phyloP scores from a whole-genome alignment of 345 rosid genomes.

The Bruguiera parviflora region DNA sequence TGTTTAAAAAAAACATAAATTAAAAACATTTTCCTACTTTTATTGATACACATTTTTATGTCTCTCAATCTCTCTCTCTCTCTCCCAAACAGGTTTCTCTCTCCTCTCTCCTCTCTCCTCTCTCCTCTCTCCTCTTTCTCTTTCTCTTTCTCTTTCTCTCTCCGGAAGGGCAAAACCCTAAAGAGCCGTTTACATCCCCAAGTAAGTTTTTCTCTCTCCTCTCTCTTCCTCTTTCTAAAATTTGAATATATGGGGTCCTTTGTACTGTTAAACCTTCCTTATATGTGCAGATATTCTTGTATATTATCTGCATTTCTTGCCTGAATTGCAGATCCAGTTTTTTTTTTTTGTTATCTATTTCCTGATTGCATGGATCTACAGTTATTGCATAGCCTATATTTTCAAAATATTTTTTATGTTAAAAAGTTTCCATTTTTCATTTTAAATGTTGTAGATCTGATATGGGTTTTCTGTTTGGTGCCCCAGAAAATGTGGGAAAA shows the following conservation, averaged over 20 bases:
- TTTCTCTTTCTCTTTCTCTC: conserved; percentile 46
- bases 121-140: conserved; percentile 44
- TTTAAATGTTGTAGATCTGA: background rate
- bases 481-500: background rate
- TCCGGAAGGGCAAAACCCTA: conserved; percentile 85
- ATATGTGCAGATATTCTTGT: conserved; percentile 2
- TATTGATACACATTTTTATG: conserved; percentile 32
- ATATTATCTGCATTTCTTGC: background rate
- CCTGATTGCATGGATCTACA: conserved; percentile 38
- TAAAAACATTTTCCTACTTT: conserved; percentile 3
- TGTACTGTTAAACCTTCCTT: conserved; percentile 35
- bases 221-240: conserved; percentile 35
- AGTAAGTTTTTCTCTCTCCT: conserved; percentile 95
- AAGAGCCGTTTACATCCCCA: conserved; percentile 74
- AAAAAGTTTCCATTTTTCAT: background rate
- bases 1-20: background rate
- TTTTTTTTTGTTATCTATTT: background rate
- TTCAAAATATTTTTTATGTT: conserved; percentile 5
- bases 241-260: conserved; percentile 61
- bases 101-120: conserved; percentile 29
- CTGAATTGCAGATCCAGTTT: background rate
- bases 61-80: conserved; percentile 31
- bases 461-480: background rate
- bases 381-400: conserved; percentile 12
- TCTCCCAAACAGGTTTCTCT: conserved; percentile 3